Base-by-base conservation (phyloP, 2,329 filamentous ascomycete genomes). In the Didymella arachidicola region DNA sequence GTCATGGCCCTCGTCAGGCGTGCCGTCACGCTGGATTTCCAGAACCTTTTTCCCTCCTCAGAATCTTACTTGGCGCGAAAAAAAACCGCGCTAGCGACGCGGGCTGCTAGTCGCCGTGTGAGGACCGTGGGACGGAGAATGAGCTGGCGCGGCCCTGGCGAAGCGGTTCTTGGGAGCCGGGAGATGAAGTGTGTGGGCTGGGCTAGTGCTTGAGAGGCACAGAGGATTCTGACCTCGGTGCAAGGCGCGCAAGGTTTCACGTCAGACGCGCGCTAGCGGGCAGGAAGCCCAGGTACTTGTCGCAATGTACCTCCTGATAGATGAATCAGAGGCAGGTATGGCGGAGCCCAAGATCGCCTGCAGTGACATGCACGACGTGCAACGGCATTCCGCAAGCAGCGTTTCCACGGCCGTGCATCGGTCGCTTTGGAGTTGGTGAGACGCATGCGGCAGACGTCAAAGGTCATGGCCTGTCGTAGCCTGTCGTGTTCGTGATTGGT, bases 391-490 rank as follows among this genome's bases (percentile, higher is more conserved):
- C 46, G 56, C 56, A 59, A 54, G 32, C 56, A 59, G 46, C 41
- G 8, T 51, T 51, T 43, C 30, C 41, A 34, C 51, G 56, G 50
- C 41, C 39, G 44, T 59, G 50, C 45, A 32, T 53, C 51, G 45
- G 56, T 50, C 26, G 32, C 38, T 49, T 53, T 42, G 27, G 27
- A 27, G 18, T 25, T 57, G 56, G 41, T 59, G 50, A 59, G 50
- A 59, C 50, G 56, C 50, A 59, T 59, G 50, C 56, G 50, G 56
- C 56, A 54, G 56, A 53, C 11, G 12, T 46, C 27, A 41, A 41
- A 51, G 38, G 32, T 39, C 12, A 11, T 34, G 25, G 29, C 29
- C 27, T 46, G 29, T 32, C 6, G 18, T 34, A 34, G 29, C 29
- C 27, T 46, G 29, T 32, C 22, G 39, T 42, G 41, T 49, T 41